Percentiles rank a stretch among this genome's conserved stretches.
Evolutionary conservation across 2,329 filamentous ascomycete species (phyloP).

Genomic region (Alternaria hordeiaustralica): DNA sequence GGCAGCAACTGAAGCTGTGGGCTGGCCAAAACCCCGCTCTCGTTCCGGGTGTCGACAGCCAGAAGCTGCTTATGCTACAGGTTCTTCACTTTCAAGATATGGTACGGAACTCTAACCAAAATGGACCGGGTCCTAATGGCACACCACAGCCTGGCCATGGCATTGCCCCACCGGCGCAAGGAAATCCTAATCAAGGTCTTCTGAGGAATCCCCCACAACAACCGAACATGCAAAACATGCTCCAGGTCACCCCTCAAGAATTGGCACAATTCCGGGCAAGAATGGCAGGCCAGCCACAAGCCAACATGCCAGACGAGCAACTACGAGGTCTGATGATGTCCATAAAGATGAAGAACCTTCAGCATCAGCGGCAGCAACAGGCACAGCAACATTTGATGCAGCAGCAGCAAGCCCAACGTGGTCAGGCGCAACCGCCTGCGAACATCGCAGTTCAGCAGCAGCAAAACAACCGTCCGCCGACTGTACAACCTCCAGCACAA

Average conservation of each 20-base stretch:
- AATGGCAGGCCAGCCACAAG: conserved; percentile 35
- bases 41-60: conserved; percentile 31
- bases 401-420: conserved; percentile 15
- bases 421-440: conserved; percentile 12
- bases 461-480: conserved; percentile 30
- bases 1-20: conserved; percentile 65
- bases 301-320: conserved; percentile 35
- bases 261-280: conserved; percentile 47
- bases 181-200: conserved; percentile 42
- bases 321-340: conserved; percentile 34
- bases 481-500: conserved; percentile 29
- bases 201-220: conserved; percentile 37
- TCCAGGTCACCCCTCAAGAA: conserved; percentile 50
- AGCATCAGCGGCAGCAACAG: conserved; percentile 33
- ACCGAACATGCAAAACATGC: conserved; percentile 20
- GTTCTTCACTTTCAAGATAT: conserved; percentile 54
- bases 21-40: conserved; percentile 53
- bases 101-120: conserved; percentile 33
- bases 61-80: conserved; percentile 46
- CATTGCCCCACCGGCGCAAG: conserved; percentile 50
- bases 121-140: conserved; percentile 26
- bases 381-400: conserved; percentile 12
- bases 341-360: conserved; percentile 30
- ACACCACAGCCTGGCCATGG: conserved; percentile 27
- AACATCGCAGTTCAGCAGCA: conserved; percentile 22